Percentiles rank a stretch among this genome's conserved stretches.
These are phyloP conservation scores for Fusarium nanum DNA, from an alignment of 2,329 filamentous ascomycete genomes.

Conservation along the genomic window DNA sequence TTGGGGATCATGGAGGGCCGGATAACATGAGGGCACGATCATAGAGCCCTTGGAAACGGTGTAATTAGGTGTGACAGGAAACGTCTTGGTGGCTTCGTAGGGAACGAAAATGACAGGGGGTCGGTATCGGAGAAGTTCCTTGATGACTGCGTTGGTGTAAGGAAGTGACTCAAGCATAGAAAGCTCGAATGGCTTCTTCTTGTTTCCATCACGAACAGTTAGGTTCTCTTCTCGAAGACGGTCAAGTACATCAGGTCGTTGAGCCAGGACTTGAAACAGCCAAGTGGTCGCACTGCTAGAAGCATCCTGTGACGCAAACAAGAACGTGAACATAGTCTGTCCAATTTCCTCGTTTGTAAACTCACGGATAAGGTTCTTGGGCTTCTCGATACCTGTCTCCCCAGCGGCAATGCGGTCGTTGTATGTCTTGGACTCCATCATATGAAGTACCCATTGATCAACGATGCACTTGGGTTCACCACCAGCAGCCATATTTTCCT, in stretches of 20 bases:
- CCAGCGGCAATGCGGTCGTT: constrained; percentile 72
- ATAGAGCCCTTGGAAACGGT: constrained; percentile 63
- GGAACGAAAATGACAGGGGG: constrained; percentile 67
- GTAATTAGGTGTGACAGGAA: constrained; percentile 60
- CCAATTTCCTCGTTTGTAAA: constrained; percentile 63
- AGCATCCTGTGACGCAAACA: constrained; percentile 66
- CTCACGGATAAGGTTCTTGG: constrained; percentile 60
- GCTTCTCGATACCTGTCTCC: constrained; percentile 54
- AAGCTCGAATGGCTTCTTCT: constrained; percentile 55
- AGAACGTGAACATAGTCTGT: constrained; percentile 64
- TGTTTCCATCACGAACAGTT: constrained; percentile 56
- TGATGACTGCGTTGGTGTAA: constrained; percentile 65
- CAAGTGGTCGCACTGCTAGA: constrained; percentile 65
- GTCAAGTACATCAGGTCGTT: constrained; percentile 61
- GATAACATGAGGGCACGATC: constrained; percentile 63
- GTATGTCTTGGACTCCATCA: constrained; percentile 78
- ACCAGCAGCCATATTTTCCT: constrained; percentile 76
- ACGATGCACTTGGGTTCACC: constrained; percentile 78
- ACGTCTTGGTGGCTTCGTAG: constrained; percentile 60
- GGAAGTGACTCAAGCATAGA: constrained; percentile 61
- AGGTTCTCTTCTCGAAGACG: constrained; percentile 61
- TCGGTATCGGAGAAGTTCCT: constrained; percentile 63
- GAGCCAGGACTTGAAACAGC: constrained; percentile 64
- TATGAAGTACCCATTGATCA: constrained; percentile 79
- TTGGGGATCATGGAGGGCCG: constrained; percentile 62